Base-by-base conservation (phyloP, 2,329 filamentous ascomycete genomes). In the Hymenoscyphus repandus region DNA sequence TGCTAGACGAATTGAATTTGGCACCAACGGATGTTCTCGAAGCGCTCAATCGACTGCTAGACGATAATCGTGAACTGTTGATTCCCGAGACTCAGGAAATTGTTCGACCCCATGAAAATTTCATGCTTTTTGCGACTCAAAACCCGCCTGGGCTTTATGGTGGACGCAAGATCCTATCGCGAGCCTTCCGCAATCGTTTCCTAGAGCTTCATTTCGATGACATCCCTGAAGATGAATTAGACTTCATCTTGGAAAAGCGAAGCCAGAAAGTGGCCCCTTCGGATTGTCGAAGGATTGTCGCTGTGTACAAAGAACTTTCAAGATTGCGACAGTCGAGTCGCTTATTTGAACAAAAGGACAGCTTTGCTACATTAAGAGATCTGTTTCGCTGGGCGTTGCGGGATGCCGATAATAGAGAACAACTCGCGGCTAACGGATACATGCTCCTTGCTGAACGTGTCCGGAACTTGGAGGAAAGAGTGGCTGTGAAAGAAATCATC, bases 101-200 rank as follows among this genome's bases (percentile, higher is more conserved):
- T 33, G 87, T 99, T 37, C 85, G 85, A 31, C 95, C 93, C 0
- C 91, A 99, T 58, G 83, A 90, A 30, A 91, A 95, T 61, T 99
- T 99, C 68, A 96, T 97, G 82, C 80, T 99, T 0, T 99, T 99
- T 64, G 93, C 93, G 1, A 99, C 93, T 0, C 93, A 99, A 65
- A 99, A 99, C 60, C 93, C 93, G 0, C 87, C 95, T 18, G 93
- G 93, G 33, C 72, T 99, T 1, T 99, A 99, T 62, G 95, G 95
- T 52, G 93, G 93, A 13, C 81, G 93, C 61, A 99, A 99, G 66
- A 83, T 89, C 0, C 75, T 99, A 6, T 97, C 93, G 1, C 81
- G 95, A 38, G 93, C 93, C 1, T 99, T 99, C 70, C 83, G 95
- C 49, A 99, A 99, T 67, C 82, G 93, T 63, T 99, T 99, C 63